Evolutionary conservation across 148 eudicot genomes (phyloP).

Genomic region (Amaranthus hypochondriacus): DNA sequence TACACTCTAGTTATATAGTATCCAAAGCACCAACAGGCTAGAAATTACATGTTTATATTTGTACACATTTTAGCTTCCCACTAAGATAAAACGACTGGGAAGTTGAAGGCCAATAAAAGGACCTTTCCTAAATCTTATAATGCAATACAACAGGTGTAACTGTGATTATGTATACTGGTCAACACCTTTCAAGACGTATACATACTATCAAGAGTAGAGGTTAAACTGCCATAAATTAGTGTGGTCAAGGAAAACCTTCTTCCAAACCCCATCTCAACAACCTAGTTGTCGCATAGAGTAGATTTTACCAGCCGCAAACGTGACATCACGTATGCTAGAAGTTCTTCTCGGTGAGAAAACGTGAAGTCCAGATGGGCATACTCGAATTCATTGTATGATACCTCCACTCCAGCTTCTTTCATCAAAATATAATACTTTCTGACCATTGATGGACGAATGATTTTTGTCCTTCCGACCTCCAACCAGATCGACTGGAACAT

Average conservation of each 20-base stretch:
- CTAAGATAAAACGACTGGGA: constrained; percentile 16
- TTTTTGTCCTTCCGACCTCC: constrained; percentile 81
- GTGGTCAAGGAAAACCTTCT: constrained; percentile 7
- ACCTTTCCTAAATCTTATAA: not conserved
- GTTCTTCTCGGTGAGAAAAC: constrained; percentile 89
- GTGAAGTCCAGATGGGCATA: constrained; percentile 95
- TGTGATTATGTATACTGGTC: constrained; percentile 20
- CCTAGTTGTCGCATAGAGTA: constrained; percentile 19
- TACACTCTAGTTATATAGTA: too few species aligned
- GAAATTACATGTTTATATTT: too few species aligned
- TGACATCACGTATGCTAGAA: constrained; percentile 81
- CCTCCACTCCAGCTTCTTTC: constrained; percentile 65
- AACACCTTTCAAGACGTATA: constrained; percentile 10
- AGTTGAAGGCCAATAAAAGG: constrained; percentile 10
- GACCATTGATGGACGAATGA: constrained; percentile 87
- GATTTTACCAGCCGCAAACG: constrained; percentile 63
- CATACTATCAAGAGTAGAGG: not conserved
- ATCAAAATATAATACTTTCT: constrained; percentile 63
- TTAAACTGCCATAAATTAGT: constrained; percentile 6
- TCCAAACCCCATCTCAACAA: not conserved
- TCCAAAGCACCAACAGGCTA: too few species aligned
- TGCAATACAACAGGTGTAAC: not conserved
- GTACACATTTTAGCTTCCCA: constrained; percentile 5
- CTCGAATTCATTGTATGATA: constrained; percentile 73
- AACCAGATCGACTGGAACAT: constrained; percentile 87